phyloP scores from a whole-genome alignment of 257 asterid species.

The Catharanthus roseus region DNA sequence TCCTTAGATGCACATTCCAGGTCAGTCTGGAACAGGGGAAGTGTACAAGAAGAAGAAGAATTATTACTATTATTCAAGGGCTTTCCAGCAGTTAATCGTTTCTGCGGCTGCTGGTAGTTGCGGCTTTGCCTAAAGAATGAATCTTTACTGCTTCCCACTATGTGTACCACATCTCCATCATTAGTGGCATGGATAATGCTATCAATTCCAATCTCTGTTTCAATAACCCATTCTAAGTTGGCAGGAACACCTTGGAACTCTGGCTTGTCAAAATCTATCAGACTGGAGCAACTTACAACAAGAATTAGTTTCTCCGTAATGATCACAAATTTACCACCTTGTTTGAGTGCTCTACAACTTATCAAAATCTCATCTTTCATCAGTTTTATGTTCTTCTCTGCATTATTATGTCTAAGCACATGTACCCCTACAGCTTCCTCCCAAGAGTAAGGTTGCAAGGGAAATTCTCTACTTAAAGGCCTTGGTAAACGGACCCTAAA shows the following conservation, averaged over 20 bases:
- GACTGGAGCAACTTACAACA: conserved; percentile 64
- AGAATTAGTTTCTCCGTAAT: conserved; percentile 55
- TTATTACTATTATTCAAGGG: conserved; percentile 38
- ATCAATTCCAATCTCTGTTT: conserved; percentile 59
- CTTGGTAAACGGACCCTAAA: conserved; percentile 82
- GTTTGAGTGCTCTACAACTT: conserved; percentile 66
- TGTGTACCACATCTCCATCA: conserved; percentile 62
- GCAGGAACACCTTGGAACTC: conserved; percentile 73
- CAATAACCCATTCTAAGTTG: conserved; percentile 62
- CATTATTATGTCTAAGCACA: conserved; percentile 55
- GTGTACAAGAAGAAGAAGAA: conserved; percentile 40
- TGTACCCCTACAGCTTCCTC: conserved; percentile 90
- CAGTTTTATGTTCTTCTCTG: conserved; percentile 37
- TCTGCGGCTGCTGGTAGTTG: conserved; percentile 40
- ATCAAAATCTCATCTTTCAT: conserved; percentile 52
- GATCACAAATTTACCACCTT: conserved; percentile 52
- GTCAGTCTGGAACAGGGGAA: conserved; percentile 63
- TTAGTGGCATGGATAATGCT: conserved; percentile 71
- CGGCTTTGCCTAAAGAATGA: conserved; percentile 41
- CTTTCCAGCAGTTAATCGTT: conserved; percentile 35
- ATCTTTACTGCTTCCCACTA: conserved; percentile 74
- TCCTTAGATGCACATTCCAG: conserved; percentile 41
- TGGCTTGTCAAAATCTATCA: conserved; percentile 51
- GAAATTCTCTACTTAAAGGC: conserved; percentile 61
- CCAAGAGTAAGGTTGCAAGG: conserved; percentile 79